These are phyloP conservation scores for Penicillium sp. DNA, from an alignment of 2,329 filamentous ascomycete genomes.

Conservation along the genomic window DNA sequence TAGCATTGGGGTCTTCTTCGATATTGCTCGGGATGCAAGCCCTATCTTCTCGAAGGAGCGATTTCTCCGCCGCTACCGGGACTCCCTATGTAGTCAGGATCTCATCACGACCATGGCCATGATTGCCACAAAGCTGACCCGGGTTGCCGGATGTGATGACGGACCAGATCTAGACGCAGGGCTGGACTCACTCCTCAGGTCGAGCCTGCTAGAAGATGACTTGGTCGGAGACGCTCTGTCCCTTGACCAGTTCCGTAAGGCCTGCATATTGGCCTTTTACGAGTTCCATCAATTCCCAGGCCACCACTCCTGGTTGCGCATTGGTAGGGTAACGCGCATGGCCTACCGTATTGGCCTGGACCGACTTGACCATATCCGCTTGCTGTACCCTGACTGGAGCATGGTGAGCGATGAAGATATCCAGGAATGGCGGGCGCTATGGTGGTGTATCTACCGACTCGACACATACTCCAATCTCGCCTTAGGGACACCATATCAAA, in stretches of 20 bases:
- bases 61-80: constrained; percentile 28
- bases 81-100: constrained; percentile 13
- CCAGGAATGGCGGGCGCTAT: constrained; percentile 37
- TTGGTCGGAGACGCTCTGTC: constrained; percentile 8
- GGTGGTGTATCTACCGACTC: constrained; percentile 40
- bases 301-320: constrained; percentile 32
- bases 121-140: constrained; percentile 29
- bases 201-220: constrained; percentile 13
- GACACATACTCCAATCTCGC: constrained; percentile 39
- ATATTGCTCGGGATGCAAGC: constrained; percentile 30
- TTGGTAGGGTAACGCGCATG: constrained; percentile 34
- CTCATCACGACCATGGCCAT: constrained; percentile 29
- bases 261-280: constrained; percentile 38
- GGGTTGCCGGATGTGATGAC: not conserved
- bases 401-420: constrained; percentile 29
- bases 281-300: constrained; percentile 40
- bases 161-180: constrained; percentile 1
- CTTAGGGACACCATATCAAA: constrained; percentile 18
- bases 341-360: constrained; percentile 36
- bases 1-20: constrained; percentile 30
- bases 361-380: constrained; percentile 32
- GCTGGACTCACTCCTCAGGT: constrained; percentile 9
- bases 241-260: constrained; percentile 32
- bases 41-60: constrained; percentile 28
- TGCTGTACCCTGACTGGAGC: constrained; percentile 26